Percentiles rank a stretch among this genome's conserved stretches.
These are phyloP conservation scores for Firmiana major DNA, from an alignment of 345 rosid species.

Conservation along the genomic window DNA sequence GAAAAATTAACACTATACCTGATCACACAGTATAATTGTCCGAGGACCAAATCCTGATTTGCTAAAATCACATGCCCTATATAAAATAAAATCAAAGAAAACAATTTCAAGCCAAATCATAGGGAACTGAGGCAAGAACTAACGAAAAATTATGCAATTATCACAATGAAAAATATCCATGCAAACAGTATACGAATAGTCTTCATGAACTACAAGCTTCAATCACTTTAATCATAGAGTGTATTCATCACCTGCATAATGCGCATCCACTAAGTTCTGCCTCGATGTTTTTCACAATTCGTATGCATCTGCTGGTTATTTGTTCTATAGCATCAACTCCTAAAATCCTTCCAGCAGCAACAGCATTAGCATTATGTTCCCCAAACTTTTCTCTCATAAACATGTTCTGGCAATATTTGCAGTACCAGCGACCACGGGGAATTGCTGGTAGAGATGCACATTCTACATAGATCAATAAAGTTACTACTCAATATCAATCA, in stretches of 20 bases:
- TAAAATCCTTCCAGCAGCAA: constrained; percentile 76
- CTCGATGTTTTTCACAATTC: constrained; percentile 74
- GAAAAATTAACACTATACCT: constrained; percentile 44
- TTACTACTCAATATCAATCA: constrained; percentile 10
- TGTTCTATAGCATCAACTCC: constrained; percentile 80
- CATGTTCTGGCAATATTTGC: constrained; percentile 74
- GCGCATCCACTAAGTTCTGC: constrained; percentile 84
- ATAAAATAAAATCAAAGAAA: constrained; percentile 9
- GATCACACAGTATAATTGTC: constrained; percentile 90
- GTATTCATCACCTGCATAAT: constrained; percentile 66
- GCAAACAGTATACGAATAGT: not conserved
- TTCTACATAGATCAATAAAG: constrained; percentile 49
- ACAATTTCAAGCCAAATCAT: constrained; percentile 9
- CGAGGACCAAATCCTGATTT: constrained; percentile 95
- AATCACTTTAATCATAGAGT: constrained; percentile 13
- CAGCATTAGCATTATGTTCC: constrained; percentile 62
- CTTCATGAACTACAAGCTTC: constrained; percentile 4
- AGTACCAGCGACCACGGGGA: constrained; percentile 88
- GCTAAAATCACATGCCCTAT: constrained; percentile 82
- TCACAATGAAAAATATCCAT: not conserved
- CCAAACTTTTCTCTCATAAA: constrained; percentile 59
- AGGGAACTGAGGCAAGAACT: not conserved
- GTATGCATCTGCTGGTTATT: constrained; percentile 82
- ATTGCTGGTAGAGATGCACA: constrained; percentile 64
- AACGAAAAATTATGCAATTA: not conserved